Conservation (phyloP, 257 asterid genomes). For the Przewalskia tangutica region DNA sequence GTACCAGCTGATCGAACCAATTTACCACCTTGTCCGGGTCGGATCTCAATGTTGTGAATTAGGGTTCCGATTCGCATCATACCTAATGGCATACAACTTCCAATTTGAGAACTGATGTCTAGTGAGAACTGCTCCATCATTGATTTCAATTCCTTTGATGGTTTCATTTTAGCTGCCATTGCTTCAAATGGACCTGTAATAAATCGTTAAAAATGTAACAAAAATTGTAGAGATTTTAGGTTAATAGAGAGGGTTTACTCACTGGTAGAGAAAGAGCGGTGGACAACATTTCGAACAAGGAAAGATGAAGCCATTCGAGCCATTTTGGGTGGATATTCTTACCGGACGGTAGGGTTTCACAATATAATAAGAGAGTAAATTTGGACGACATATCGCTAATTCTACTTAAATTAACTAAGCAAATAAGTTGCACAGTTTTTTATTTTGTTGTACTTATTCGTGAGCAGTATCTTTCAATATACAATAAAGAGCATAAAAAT, state of each 20-base stretch:
- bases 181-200: not conserved
- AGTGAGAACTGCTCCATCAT: constrained; percentile 38
- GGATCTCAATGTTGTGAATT: constrained; percentile 80
- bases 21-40: constrained; percentile 80
- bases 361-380: too few species aligned
- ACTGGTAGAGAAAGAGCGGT: not conserved
- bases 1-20: constrained; percentile 74
- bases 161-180: not conserved
- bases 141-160: not conserved
- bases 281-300: not conserved
- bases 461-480: too few species aligned
- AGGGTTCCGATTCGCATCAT: constrained; percentile 64
- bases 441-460: too few species aligned
- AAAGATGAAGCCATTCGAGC: not conserved
- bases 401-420: too few species aligned
- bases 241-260: not conserved
- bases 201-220: not conserved
- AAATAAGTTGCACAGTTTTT: too few species aligned
- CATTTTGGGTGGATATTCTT: too few species aligned
- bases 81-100: constrained; percentile 51
- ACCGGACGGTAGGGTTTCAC: too few species aligned
- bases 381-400: too few species aligned
- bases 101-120: constrained; percentile 50
- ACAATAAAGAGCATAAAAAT: too few species aligned
- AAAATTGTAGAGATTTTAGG: not conserved